Base-by-base conservation (phyloP, 352 stramenopile species). In the Globisporangium orthogonon region DNA sequence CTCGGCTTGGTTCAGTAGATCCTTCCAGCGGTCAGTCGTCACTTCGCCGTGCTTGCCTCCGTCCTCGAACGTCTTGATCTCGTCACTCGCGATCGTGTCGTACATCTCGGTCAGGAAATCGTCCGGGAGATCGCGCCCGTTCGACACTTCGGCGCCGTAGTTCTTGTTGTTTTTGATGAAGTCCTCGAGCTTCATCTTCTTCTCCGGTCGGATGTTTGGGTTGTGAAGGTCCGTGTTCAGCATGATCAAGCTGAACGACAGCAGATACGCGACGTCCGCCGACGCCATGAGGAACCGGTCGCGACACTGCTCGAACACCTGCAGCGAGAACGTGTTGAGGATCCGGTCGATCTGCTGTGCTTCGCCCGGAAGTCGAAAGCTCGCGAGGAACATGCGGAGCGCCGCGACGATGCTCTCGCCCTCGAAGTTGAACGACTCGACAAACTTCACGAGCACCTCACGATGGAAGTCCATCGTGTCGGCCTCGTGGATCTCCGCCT, bases 131-230 rank as follows among this genome's bases (percentile, higher is more conserved):
- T 91, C 76, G 18, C 70, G 70, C 4, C 74, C 79, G 51, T 78
- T 76, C 1, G 83, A 91, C 45, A 95, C 87, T 63, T 96, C 86
- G n/a, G 68, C 60, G 4, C 88, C 88, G 53, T 97, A 97, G 59
- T 95, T 93, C 37, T 75, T 78, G 71, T 97, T 97, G 60, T 96
- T 95, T 50, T 81, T 83, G 64, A 97, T 80, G 59, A 97, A 97
- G 56, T 91, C 85, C 14, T 75, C 60, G 23, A 90, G 59, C 44
- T 84, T 87, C 88, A 96, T 97, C 50, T 93, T 94, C 60, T 89
- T 89, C 49, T 96, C 85, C 0, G 66, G 58, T 5, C 75, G 71
- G 51, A 96, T 94, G 51, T 95, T 96, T 15, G 80, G 58, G 59
- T 96, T 95, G 61, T 95, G 85, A 7, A 94, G 54, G 67, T 96